Evolutionary conservation across 192 early-diverging fungal species (phyloP).

Genomic region (Linnemannia hyalina): DNA sequence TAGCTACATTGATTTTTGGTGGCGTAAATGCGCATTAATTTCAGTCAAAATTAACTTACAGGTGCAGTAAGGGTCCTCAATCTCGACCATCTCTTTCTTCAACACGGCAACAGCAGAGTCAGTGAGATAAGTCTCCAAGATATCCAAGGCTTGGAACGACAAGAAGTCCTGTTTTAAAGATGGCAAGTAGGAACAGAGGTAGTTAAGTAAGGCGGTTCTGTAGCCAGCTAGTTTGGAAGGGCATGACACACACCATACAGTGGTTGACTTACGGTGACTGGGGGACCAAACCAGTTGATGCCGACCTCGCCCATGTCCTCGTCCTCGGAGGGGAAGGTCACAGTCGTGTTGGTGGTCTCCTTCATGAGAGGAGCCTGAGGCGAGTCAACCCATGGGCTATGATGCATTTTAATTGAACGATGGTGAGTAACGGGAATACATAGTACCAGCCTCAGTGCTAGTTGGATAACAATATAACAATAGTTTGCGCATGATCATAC

Average conservation of each 20-base stretch:
- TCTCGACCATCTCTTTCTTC: constrained; percentile 73
- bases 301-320: constrained; percentile 69
- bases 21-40: neutral
- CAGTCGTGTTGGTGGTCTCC: constrained; percentile 58
- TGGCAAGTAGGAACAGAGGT: constrained; percentile 17
- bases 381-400: constrained; percentile 70
- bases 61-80: constrained; percentile 71
- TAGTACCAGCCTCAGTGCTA: neutral
- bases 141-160: constrained; percentile 38
- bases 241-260: constrained; percentile 17
- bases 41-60: constrained; percentile 30
- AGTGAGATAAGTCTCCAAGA: constrained; percentile 62
- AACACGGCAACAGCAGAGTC: constrained; percentile 71
- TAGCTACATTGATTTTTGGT: neutral
- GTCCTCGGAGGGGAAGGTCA: constrained; percentile 72
- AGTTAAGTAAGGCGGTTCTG: constrained; percentile 23
- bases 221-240: constrained; percentile 10
- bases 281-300: constrained; percentile 68
- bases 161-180: constrained; percentile 28
- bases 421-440: neutral
- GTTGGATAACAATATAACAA: neutral
- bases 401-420: neutral
- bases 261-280: constrained; percentile 57
- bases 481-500: constrained; percentile 18
- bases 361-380: constrained; percentile 58